These are phyloP conservation scores for Botrytis porri DNA, from an alignment of 2,329 filamentous ascomycete genomes.

Conservation along the genomic window DNA sequence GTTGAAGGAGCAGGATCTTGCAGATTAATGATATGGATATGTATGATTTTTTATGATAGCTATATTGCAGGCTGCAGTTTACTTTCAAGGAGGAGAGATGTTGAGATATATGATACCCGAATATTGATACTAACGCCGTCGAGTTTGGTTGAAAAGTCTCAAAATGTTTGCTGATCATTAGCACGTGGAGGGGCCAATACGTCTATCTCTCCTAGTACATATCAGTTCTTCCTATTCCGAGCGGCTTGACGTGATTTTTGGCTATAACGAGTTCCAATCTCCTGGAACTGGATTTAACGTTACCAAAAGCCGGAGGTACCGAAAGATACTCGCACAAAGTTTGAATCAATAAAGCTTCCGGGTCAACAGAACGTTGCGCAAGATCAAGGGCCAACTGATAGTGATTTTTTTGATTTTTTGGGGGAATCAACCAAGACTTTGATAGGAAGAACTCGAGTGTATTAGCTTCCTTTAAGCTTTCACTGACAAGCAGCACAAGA, in stretches of 20 bases:
- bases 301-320: constrained; percentile 28
- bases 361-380: constrained; percentile 25
- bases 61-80: constrained; percentile 10
- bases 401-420: not conserved
- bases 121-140: constrained; percentile 21
- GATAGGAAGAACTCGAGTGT: constrained; percentile 22
- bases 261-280: constrained; percentile 25
- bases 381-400: constrained; percentile 11
- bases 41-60: not conserved
- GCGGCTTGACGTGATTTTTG: constrained; percentile 25
- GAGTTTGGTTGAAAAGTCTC: constrained; percentile 19
- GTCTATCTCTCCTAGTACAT: constrained; percentile 17
- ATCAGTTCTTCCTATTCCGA: constrained; percentile 20
- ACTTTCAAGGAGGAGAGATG: not conserved
- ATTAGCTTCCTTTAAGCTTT: constrained; percentile 28
- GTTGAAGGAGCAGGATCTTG: constrained; percentile 15
- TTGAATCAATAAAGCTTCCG: constrained; percentile 25
- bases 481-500: constrained; percentile 25
- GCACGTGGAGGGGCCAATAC: constrained; percentile 21
- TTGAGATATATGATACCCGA: constrained; percentile 22
- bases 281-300: constrained; percentile 27
- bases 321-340: constrained; percentile 26
- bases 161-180: constrained; percentile 11
- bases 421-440: constrained; percentile 17
- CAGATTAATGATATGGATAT: constrained; percentile 12